Evolutionary conservation across 495 filamentous ascomycete genomes (phyloP).

Genomic region (Echria macrotheca): DNA sequence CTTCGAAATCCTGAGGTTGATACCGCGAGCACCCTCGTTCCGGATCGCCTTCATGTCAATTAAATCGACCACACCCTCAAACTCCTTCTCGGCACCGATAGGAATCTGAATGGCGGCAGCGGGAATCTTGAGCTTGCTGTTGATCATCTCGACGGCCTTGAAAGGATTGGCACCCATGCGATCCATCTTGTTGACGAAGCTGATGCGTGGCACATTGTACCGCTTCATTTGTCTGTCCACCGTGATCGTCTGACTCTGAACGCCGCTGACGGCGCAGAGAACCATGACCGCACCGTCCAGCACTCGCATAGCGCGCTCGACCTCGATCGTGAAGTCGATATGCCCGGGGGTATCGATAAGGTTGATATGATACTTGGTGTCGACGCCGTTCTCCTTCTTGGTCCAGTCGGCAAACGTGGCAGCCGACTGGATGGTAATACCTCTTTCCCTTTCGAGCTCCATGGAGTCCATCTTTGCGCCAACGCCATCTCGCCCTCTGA

Average conservation of each 20-base stretch:
- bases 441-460: conserved; percentile 96
- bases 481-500: conserved; percentile 88
- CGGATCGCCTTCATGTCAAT: conserved; percentile 90
- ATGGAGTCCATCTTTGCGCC: conserved; percentile 99
- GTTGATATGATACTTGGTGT: conserved; percentile 95
- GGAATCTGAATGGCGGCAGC: conserved; percentile 95
- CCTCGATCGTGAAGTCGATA: conserved; percentile 99
- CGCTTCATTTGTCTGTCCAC: conserved; percentile 98
- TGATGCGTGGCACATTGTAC: conserved; percentile 93
- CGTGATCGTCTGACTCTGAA: conserved; percentile 96
- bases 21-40: conserved; percentile 76
- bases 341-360: conserved; percentile 98
- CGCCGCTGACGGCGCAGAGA: conserved; percentile 92
- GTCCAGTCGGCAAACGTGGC: conserved; percentile 98
- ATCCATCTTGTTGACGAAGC: conserved; percentile 99
- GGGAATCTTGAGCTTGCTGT: conserved; percentile 83
- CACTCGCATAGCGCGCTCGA: conserved; percentile 92
- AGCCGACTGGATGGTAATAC: conserved; percentile 97
- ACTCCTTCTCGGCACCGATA: conserved; percentile 87
- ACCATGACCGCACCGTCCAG: conserved; percentile 99
- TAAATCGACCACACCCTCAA: conserved; percentile 90
- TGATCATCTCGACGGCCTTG: conserved; percentile 96
- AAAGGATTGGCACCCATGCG: conserved; percentile 98
- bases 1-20: conserved; percentile 62
- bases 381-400: conserved; percentile 67